Percentiles rank a stretch among this genome's conserved stretches.
These are phyloP conservation scores for Taphrina confusa DNA, from an alignment of 1,139 yeast species.

Conservation along the genomic window DNA sequence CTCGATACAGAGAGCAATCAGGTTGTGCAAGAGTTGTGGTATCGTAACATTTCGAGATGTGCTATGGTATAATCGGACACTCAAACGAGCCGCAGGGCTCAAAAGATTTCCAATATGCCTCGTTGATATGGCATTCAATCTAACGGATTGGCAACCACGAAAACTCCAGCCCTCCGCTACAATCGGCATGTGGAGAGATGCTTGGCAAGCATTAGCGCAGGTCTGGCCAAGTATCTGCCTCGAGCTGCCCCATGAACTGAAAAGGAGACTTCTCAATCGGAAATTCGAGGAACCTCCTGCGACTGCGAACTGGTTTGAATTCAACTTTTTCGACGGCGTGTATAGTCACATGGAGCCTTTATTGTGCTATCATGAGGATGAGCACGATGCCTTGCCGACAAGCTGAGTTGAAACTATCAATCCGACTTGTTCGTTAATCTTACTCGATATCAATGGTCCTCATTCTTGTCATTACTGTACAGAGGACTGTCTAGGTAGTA, in stretches of 20 bases:
- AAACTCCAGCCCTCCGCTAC: background rate
- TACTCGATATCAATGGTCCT: too few relatives aligned
- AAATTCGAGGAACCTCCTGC: background rate
- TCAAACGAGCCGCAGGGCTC: background rate
- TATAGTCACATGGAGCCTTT: slow-evolving; percentile 1
- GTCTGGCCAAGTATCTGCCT: background rate
- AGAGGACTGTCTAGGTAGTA: too few relatives aligned
- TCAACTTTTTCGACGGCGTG: slow-evolving; percentile 5
- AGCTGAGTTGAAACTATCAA: too few relatives aligned
- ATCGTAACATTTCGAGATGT: slow-evolving; percentile 1
- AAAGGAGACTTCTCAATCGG: background rate
- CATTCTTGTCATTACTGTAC: too few relatives aligned
- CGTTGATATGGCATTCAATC: background rate
- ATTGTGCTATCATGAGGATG: slow-evolving; percentile 2
- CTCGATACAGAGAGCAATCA: background rate
- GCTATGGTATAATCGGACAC: slow-evolving; percentile 3
- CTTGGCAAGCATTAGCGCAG: background rate
- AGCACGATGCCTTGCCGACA: too few relatives aligned
- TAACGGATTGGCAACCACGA: slow-evolving; percentile 6
- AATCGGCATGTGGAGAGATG: background rate
- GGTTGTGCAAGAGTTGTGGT: background rate
- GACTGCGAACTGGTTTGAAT: slow-evolving; percentile 8
- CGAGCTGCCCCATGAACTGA: background rate
- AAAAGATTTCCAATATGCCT: slow-evolving; percentile 6
- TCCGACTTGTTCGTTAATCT: too few relatives aligned